Conservation (phyloP, 768 basidiomycete genomes). For the Suillus paluster region DNA sequence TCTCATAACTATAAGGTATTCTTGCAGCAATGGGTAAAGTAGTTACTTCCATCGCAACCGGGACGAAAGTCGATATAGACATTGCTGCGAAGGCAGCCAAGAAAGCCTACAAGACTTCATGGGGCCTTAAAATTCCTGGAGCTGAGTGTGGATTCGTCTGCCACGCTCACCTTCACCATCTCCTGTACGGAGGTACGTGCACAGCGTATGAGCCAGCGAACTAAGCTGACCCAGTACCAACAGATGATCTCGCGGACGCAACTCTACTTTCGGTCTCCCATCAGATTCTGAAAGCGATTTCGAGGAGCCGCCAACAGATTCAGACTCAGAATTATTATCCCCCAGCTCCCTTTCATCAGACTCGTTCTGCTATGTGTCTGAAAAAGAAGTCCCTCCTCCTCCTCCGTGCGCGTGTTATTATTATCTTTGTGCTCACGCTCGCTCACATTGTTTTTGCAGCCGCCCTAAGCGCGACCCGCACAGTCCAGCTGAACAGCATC, state of each 20-base stretch:
- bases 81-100: too few species aligned
- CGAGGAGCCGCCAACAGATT: slow-evolving; percentile 42
- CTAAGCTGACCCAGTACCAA: neutral
- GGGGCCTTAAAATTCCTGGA: too few species aligned
- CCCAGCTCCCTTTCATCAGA: slow-evolving; percentile 38
- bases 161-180: slow-evolving; percentile 57
- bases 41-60: too few species aligned
- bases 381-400: slow-evolving; percentile 41
- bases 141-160: too few species aligned
- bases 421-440: slow-evolving; percentile 3
- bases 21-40: too few species aligned
- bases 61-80: too few species aligned
- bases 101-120: too few species aligned
- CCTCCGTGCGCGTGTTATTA: slow-evolving; percentile 38
- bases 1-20: too few species aligned
- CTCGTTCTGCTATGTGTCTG: slow-evolving; percentile 48
- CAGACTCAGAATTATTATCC: slow-evolving; percentile 30
- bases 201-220: slow-evolving; percentile 17
- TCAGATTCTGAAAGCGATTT: slow-evolving; percentile 48
- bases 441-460: slow-evolving; percentile 5
- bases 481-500: slow-evolving; percentile 36
- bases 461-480: slow-evolving; percentile 26
- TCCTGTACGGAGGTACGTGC: slow-evolving; percentile 44
- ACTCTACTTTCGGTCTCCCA: slow-evolving; percentile 59
- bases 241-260: slow-evolving; percentile 32